Percentiles rank a stretch among this genome's conserved stretches.
Evolutionary conservation across 768 basidiomycete species (phyloP).

Genomic region (Pleurotus citrinopileatus): DNA sequence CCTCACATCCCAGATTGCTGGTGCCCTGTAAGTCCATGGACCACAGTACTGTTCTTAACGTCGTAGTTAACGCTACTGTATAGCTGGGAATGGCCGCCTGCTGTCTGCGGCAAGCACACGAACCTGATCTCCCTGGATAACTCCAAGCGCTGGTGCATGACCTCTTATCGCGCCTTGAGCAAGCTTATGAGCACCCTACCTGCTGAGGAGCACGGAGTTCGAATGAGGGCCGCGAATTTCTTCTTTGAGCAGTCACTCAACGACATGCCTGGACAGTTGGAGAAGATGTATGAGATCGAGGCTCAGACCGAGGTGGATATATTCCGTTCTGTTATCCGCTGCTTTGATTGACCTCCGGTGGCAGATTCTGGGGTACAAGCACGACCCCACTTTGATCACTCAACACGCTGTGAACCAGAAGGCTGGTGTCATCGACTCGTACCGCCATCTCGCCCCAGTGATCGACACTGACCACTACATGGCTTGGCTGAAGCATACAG

Average conservation of each 20-base stretch:
- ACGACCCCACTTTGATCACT: slow-evolving; percentile 19
- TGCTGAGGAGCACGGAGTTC: slow-evolving; percentile 25
- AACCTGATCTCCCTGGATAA: slow-evolving; percentile 29
- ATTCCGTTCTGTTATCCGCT: background rate
- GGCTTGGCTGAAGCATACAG: slow-evolving; percentile 25
- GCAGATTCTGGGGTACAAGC: slow-evolving; percentile 23
- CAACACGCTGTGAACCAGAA: slow-evolving; percentile 25
- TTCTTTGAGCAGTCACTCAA: slow-evolving; percentile 28
- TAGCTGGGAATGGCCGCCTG: slow-evolving; percentile 38
- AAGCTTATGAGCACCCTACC: slow-evolving; percentile 17
- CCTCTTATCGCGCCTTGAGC: slow-evolving; percentile 30
- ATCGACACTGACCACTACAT: slow-evolving; percentile 35
- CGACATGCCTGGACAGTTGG: slow-evolving; percentile 22
- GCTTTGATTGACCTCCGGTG: background rate
- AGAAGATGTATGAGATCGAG: slow-evolving; percentile 27
- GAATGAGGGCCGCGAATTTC: slow-evolving; percentile 31
- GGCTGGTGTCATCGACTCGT: slow-evolving; percentile 31
- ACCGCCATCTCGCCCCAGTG: slow-evolving; percentile 31
- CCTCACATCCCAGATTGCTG: slow-evolving; percentile 24
- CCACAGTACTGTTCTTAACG: background rate
- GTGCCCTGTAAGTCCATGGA: slow-evolving; percentile 21
- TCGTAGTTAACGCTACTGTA: background rate
- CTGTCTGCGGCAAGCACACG: slow-evolving; percentile 36
- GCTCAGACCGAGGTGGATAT: slow-evolving; percentile 3
- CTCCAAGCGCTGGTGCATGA: slow-evolving; percentile 34